phyloP scores from a whole-genome alignment of 208 protist genomes.

The Balamuthia mandrillaris region DNA sequence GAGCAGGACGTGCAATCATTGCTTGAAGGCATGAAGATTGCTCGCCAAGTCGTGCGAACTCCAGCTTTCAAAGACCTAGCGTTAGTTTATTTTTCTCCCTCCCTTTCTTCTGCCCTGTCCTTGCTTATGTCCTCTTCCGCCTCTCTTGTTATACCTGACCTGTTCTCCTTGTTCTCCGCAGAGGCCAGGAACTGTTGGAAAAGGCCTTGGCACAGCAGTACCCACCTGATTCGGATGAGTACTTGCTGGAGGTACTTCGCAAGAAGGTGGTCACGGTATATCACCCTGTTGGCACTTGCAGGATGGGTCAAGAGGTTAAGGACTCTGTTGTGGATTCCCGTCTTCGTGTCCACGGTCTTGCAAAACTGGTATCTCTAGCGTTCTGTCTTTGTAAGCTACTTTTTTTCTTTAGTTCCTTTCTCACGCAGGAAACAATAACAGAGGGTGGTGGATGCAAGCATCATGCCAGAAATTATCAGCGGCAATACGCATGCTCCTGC shows the following conservation, averaged over 20 bases:
- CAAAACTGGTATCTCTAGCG: too few species aligned
- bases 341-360: not conserved
- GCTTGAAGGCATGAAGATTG: constrained; percentile 16
- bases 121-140: not conserved
- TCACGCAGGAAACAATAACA: too few species aligned
- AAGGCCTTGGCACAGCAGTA: not conserved
- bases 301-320: constrained; percentile 5
- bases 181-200: not conserved
- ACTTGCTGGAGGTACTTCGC: not conserved
- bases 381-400: too few species aligned
- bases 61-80: constrained; percentile 2
- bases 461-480: not conserved
- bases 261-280: constrained; percentile 26
- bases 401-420: too few species aligned
- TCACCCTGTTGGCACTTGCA: constrained; percentile 1
- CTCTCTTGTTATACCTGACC: not conserved
- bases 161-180: not conserved
- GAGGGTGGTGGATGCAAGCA: constrained; percentile 22
- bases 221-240: not conserved
- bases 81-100: not conserved
- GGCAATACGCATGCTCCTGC: constrained; percentile 41
- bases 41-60: not conserved
- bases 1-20: constrained; percentile 2
- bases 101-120: not conserved
- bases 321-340: constrained; percentile 1